Base-by-base conservation (phyloP, 352 stramenopile species). In the Elongisporangium undulatum region DNA sequence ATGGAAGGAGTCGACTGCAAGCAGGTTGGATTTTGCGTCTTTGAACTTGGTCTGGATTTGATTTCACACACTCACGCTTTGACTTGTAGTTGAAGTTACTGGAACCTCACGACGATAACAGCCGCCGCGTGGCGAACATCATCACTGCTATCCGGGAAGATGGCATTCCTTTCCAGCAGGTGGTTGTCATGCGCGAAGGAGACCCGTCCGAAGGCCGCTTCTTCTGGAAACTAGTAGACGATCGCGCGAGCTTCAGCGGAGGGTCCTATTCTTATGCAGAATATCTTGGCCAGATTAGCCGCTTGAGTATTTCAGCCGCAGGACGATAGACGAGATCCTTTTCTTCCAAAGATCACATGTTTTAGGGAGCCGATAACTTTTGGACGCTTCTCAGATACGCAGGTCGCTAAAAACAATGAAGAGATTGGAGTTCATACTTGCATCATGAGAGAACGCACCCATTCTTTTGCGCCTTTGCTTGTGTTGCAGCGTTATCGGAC, bases 161-260 rank as follows among this genome's bases (percentile, higher is more conserved):
- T 49, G 64, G 92, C 71, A 74, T 88, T 82, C 75, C 83, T 52
- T 79, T 85, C 85, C 72, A 84, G 63, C 88, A 88, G 60, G 59
- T 98, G 50, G 77, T 93, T 39, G 83, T 98, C 63, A 92, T 99
- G 69, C 86, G 94, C 57, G 96, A 99, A 68, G 96, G 94, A 48
- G 95, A 99, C 72, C 81, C 82, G 29, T 79, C 83, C 20, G 96
- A 99, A 72, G 85, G 85, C 57, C 89, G 94, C 39, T 99, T 98
- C 77, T 99, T 95, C 72, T 93, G 94, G 93, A 96, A 98, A 66
- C 84, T 99, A 51, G 92, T 99, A 50, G 97, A 99, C 82, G 97
- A 99, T 78, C 87, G 96, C 58, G 97, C 97, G 54, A 97, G 90
- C 53, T 99, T 99, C 82, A 85, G 86, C 38, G 97, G 97, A 24